Percentiles rank a stretch among this genome's conserved stretches.
Conservation (phyloP, 1,284 basidiomycete genomes). For the Marasmius tenuissimus region DNA sequence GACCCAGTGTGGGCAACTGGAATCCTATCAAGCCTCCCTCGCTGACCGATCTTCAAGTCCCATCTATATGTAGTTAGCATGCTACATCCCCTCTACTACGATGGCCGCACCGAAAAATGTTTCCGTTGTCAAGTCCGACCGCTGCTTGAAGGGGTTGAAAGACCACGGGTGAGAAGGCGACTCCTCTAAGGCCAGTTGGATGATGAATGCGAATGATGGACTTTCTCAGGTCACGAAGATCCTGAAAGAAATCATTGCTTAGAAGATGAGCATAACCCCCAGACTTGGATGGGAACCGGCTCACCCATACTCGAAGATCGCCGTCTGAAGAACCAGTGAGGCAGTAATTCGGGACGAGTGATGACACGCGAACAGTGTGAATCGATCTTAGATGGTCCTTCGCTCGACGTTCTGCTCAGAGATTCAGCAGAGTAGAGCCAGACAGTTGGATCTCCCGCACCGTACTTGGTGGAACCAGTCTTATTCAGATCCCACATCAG, state of each 20-base stretch:
- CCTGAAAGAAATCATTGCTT: constrained; percentile 43
- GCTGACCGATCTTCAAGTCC: constrained; percentile 77
- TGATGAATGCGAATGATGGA: constrained; percentile 75
- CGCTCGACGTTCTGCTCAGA: constrained; percentile 60
- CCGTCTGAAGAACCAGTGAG: constrained; percentile 85
- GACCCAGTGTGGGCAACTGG: constrained; percentile 78
- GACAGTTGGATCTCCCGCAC: constrained; percentile 39
- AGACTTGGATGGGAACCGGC: constrained; percentile 18
- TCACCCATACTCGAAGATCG: constrained; percentile 80
- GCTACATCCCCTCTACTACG: constrained; percentile 6
- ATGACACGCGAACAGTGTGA: constrained; percentile 67
- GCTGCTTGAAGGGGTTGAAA: constrained; percentile 70
- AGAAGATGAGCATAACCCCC: not conserved
- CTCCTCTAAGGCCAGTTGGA: constrained; percentile 67
- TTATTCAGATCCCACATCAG: constrained; percentile 84
- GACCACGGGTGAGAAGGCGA: constrained; percentile 69
- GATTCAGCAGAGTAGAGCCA: constrained; percentile 2
- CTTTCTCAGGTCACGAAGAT: constrained; percentile 70
- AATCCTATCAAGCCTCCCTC: constrained; percentile 70
- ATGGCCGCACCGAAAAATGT: constrained; percentile 46
- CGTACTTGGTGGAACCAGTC: constrained; percentile 65
- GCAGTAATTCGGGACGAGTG: constrained; percentile 64
- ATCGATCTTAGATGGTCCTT: constrained; percentile 79
- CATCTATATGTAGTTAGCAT: constrained; percentile 46
- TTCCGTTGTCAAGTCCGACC: constrained; percentile 81